phyloP scores from a whole-genome alignment of 805 yeast genomes.

The Ogataea parapolymorpha region DNA sequence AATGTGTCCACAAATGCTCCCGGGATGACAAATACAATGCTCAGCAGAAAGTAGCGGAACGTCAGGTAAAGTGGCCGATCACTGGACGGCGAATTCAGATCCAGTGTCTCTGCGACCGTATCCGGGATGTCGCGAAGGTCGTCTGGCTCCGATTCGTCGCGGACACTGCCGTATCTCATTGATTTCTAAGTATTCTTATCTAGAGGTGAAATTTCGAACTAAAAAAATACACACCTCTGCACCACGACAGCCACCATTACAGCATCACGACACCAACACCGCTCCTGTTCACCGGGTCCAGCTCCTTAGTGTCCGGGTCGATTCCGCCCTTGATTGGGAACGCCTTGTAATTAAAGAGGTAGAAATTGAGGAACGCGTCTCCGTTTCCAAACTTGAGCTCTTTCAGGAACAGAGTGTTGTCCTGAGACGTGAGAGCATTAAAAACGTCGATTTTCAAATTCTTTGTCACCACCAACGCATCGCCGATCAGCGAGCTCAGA shows the following conservation, averaged over 20 bases:
- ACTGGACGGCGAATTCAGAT: constrained; percentile 18
- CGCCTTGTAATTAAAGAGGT: constrained; percentile 85
- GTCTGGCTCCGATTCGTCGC: constrained; percentile 8
- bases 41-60: constrained; percentile 35
- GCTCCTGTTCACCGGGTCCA: constrained; percentile 56
- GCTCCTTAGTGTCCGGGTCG: constrained; percentile 48
- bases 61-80: constrained; percentile 32
- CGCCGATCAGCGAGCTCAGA: constrained; percentile 58
- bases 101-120: constrained; percentile 33
- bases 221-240: constrained; percentile 2
- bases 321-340: constrained; percentile 82
- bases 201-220: no score
- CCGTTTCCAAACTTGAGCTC: constrained; percentile 88
- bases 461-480: constrained; percentile 75
- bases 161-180: constrained; percentile 7
- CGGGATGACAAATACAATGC: constrained; percentile 36
- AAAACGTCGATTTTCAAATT: constrained; percentile 76
- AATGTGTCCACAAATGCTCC: constrained; percentile 40
- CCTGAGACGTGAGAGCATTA: constrained; percentile 90
- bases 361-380: constrained; percentile 88
- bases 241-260: constrained; percentile 27
- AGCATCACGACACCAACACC: constrained; percentile 91
- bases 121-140: constrained; percentile 32
- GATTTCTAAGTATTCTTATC: background rate
- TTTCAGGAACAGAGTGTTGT: constrained; percentile 78